Evolutionary conservation across 176 grass and related monocot species (phyloP).

Genomic region (Aegilops longissima): DNA sequence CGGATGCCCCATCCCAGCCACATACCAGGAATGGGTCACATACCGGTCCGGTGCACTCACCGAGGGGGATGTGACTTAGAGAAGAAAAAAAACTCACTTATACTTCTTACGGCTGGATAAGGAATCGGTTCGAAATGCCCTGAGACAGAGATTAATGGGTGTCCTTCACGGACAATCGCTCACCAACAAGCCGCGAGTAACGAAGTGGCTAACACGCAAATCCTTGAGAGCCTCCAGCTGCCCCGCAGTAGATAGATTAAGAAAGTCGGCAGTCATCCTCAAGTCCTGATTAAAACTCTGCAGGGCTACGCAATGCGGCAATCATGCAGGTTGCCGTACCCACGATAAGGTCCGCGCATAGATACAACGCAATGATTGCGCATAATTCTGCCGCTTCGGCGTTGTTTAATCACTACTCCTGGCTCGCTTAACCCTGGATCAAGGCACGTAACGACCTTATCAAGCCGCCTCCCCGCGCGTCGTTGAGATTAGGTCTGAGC

Average conservation of each 20-base stretch:
- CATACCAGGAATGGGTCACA: too few relatives aligned
- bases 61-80: too few relatives aligned
- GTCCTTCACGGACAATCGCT: neutral
- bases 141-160: neutral
- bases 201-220: neutral
- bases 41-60: too few relatives aligned
- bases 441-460: constrained; percentile 11
- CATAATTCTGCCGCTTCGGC: neutral
- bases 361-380: constrained; percentile 35
- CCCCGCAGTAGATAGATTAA: neutral
- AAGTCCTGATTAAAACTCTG: neutral
- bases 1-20: too few relatives aligned
- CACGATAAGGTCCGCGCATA: constrained; percentile 24
- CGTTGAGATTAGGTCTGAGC: constrained; percentile 2
- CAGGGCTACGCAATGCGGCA: constrained; percentile 26
- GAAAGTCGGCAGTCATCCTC: neutral
- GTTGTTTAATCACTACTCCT: constrained; percentile 3
- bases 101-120: too few relatives aligned
- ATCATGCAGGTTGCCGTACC: constrained; percentile 23
- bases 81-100: too few relatives aligned
- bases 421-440: neutral
- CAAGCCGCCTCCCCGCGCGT: neutral
- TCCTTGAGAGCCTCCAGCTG: neutral
- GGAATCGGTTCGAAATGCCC: too few relatives aligned
- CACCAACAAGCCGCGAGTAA: neutral